Conservation (phyloP, 2,329 filamentous ascomycete genomes). For the Epichloe uncinata region DNA sequence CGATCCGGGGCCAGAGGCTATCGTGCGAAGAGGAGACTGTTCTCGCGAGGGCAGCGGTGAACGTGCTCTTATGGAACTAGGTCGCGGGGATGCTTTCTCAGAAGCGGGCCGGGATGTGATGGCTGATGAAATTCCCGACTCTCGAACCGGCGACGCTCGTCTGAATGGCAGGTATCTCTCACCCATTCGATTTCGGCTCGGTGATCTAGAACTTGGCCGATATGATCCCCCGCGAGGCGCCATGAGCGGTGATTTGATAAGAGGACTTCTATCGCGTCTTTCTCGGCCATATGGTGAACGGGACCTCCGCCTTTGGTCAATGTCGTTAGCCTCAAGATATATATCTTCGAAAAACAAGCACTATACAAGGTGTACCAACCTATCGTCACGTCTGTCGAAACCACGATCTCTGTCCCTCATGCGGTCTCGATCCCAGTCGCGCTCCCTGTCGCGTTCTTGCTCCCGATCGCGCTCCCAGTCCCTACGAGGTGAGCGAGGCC, state of each 20-base stretch:
- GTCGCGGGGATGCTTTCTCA: conserved; percentile 39
- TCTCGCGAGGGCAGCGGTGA: conserved; percentile 34
- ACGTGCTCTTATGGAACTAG: conserved; percentile 30
- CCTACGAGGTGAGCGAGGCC: conserved; percentile 24
- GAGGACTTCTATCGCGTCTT: conserved; percentile 23
- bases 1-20: conserved; percentile 11
- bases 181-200: conserved; percentile 28
- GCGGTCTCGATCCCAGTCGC: conserved; percentile 18
- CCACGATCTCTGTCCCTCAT: conserved; percentile 20
- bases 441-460: conserved; percentile 20
- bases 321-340: conserved; percentile 9
- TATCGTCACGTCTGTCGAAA: conserved; percentile 29
- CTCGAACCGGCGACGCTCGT: conserved; percentile 34
- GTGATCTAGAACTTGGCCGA: conserved; percentile 39
- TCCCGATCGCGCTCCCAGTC: conserved; percentile 24
- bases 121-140: conserved; percentile 35
- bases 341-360: background rate
- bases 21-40: conserved; percentile 20
- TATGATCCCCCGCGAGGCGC: conserved; percentile 31
- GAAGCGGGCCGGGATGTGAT: conserved; percentile 38
- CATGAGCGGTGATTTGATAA: conserved; percentile 15
- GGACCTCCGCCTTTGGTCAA: conserved; percentile 33
- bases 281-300: conserved; percentile 40
- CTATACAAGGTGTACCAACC: conserved; percentile 12
- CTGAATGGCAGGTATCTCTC: conserved; percentile 30